Conservation (phyloP, 495 filamentous ascomycete species). For the Trypethelium eluteriae region DNA sequence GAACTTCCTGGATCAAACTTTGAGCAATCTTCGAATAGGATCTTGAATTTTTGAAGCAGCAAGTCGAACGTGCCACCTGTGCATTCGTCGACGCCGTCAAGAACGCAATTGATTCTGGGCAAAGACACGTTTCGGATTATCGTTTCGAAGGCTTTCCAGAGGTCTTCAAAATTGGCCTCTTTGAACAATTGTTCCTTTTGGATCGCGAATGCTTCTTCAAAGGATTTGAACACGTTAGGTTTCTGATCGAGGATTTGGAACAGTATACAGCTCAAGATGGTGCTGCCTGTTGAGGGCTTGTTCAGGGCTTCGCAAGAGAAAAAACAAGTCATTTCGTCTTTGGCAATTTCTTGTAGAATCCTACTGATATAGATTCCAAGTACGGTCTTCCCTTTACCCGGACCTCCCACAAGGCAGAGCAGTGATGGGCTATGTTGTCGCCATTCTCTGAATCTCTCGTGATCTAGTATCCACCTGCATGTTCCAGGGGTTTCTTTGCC, state of each 20-base stretch:
- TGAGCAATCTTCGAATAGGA: background rate
- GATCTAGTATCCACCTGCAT: slow-evolving; percentile 11
- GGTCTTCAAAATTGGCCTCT: background rate
- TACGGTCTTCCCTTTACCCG: slow-evolving; percentile 9
- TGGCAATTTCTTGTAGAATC: slow-evolving; percentile 5
- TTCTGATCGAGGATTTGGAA: background rate
- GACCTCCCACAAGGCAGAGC: background rate
- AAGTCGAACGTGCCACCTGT: background rate
- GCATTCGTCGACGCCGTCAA: background rate
- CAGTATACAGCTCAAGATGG: background rate
- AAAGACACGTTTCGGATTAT: background rate
- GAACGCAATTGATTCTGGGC: background rate
- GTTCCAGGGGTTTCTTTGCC: slow-evolving; percentile 3
- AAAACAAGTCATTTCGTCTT: background rate
- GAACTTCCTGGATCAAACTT: background rate
- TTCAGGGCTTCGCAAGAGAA: background rate
- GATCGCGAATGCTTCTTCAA: background rate
- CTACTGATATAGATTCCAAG: slow-evolving; percentile 9
- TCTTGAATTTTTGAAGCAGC: background rate
- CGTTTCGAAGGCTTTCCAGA: background rate
- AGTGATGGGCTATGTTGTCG: slow-evolving; percentile 2
- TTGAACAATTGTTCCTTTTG: background rate
- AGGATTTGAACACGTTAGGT: background rate
- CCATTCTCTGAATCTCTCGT: slow-evolving; percentile 8
- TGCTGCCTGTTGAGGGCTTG: background rate